Evolutionary conservation across 2,329 filamentous ascomycete species (phyloP).

Genomic region (Calycina herbarum): DNA sequence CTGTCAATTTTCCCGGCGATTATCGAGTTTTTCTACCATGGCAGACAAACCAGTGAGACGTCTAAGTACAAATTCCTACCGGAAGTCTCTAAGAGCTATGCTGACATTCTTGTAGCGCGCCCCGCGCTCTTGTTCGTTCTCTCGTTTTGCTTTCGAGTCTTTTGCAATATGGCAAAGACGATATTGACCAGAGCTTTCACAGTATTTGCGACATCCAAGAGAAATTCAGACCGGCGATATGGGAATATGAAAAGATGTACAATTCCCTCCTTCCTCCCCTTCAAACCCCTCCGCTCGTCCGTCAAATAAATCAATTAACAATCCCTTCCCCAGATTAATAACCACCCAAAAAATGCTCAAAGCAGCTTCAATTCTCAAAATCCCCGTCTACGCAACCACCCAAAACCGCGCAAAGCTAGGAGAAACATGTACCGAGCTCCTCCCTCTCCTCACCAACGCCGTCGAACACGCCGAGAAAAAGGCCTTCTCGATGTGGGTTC

Average conservation of each 20-base stretch:
- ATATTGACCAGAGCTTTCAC: background rate
- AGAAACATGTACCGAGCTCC: conserved; percentile 72
- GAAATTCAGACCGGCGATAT: conserved; percentile 81
- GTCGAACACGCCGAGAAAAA: conserved; percentile 77
- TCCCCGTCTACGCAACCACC: conserved; percentile 84
- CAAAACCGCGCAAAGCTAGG: conserved; percentile 80
- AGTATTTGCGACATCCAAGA: conserved; percentile 96
- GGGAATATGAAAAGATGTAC: conserved; percentile 81
- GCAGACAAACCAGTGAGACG: conserved; percentile 22
- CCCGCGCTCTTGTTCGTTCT: conserved; percentile 30
- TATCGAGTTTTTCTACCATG: conserved; percentile 14
- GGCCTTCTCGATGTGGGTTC: conserved; percentile 82
- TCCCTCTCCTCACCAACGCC: conserved; percentile 47
- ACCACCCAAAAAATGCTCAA: conserved; percentile 69
- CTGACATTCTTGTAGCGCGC: conserved; percentile 19
- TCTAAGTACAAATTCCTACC: conserved; percentile 19
- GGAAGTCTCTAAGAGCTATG: conserved; percentile 6
- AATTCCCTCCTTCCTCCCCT: conserved; percentile 24
- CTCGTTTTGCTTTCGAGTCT: background rate
- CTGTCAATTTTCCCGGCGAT: background rate
- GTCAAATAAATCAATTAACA: background rate
- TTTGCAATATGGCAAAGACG: background rate
- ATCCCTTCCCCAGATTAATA: conserved; percentile 50
- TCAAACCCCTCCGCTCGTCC: conserved; percentile 6
- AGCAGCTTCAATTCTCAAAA: conserved; percentile 62